phyloP scores from a whole-genome alignment of 257 asterid genomes.

The Petunia secreta region DNA sequence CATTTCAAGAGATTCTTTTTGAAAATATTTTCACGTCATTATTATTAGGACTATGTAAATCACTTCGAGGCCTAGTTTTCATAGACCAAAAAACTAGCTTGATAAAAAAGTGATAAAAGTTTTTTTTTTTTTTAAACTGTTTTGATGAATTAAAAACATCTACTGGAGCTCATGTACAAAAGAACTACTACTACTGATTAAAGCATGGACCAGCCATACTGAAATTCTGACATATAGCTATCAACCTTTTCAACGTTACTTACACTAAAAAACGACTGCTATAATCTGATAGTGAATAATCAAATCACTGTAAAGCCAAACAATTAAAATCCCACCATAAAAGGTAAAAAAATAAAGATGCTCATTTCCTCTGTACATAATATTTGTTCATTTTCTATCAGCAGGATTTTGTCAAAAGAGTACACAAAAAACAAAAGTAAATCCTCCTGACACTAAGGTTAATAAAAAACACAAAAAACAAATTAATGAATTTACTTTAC shows the following conservation, averaged over 20 bases:
- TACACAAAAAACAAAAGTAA: not conserved
- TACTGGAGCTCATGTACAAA: not conserved
- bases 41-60: not conserved
- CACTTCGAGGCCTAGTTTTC: no score
- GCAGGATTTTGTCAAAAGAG: constrained; percentile 18
- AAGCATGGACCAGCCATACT: not conserved
- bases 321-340: constrained; percentile 17
- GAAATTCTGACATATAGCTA: not conserved
- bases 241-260: not conserved
- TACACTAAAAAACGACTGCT: not conserved
- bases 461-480: not conserved
- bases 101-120: not conserved
- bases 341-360: not conserved
- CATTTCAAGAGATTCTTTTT: no score
- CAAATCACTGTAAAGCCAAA: not conserved
- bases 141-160: no score
- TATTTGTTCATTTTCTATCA: constrained; percentile 1
- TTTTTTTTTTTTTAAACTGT: no score
- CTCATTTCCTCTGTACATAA: constrained; percentile 9
- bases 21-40: not conserved
- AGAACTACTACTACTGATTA: not conserved
- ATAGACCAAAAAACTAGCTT: no score
- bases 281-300: not conserved
- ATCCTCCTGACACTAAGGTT: not conserved
- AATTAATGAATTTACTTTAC: not conserved